Percentiles rank a stretch among this genome's conserved stretches.
These are phyloP conservation scores for Aspergillus amoenus DNA, from an alignment of 2,329 filamentous ascomycete species.

Conservation along the genomic window DNA sequence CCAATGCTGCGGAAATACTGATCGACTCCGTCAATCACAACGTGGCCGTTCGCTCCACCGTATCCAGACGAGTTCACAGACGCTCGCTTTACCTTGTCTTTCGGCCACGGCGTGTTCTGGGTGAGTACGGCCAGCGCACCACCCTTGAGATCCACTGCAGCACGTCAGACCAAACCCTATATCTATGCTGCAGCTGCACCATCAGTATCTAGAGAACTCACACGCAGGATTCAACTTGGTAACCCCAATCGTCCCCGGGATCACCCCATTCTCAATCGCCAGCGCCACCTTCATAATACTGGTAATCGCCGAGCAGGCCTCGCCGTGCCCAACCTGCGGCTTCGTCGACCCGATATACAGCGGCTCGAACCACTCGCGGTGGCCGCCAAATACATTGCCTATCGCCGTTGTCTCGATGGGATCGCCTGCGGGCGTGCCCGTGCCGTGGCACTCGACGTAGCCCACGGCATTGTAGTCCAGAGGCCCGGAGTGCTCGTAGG, in stretches of 20 bases:
- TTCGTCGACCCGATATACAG: conserved; percentile 35
- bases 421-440: conserved; percentile 10
- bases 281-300: conserved; percentile 29
- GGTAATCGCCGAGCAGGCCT: conserved; percentile 34
- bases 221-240: no score
- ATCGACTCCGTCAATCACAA: conserved; percentile 37
- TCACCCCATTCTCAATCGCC: neutral
- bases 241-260: neutral
- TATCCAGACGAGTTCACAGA: conserved; percentile 48
- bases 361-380: neutral
- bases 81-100: no score
- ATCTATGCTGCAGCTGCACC: no score
- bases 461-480: neutral
- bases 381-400: neutral
- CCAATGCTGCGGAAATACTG: neutral
- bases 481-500: neutral
- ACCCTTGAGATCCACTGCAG: neutral
- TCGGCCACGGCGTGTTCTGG: no score
- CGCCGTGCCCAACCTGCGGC: conserved; percentile 35
- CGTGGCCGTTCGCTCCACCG: conserved; percentile 39
- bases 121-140: conserved; percentile 31
- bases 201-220: no score
- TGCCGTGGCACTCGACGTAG: conserved; percentile 13
- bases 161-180: no score
- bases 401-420: neutral